Evolutionary conservation across 306 rosid species (phyloP), one percentile per base, ranked within the genome.

Genomic region (Quillaja saponaria): DNA sequence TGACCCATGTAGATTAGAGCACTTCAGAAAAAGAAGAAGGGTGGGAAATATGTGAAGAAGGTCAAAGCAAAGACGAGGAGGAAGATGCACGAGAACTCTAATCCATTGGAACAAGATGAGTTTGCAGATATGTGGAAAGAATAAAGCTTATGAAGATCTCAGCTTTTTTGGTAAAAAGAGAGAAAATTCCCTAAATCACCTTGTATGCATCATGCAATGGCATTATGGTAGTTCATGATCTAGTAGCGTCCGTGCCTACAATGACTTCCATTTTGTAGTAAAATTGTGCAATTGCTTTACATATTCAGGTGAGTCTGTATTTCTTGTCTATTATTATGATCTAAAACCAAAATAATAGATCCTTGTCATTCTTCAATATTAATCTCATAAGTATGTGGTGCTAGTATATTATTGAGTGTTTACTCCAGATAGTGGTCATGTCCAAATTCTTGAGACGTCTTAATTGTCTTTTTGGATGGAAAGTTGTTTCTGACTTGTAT

Each of bases 101-200:
- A 94, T 76, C 89, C 95, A 62, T 55, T 89, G 80, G 96, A 87
- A 77, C 95, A 84, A 10, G 86, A 94, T 70, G 97, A 94, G 73
- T 94, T 94, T 80, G 90, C 97, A 8, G 95, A 85, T 62, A 87
- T 94, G 97, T 94, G 99, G 99, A 85, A 84, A 80, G 91, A 83
- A 7, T 89, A 74, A 68, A 31, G 69, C 31, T 63, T 25, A 71
- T 58, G 8, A 55, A 35, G 21, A 11, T 38, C 58, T 18, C 3
- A 7, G 13, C 34, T 16, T 31, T 50, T 40, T 33, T 46, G 46
- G 53, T 63, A 16, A 13, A 7, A 42, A 12, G 69, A 18, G 13
- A 55, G 64, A 25, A 39, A 53, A 37, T 25, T 71, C 46, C 57
- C 3, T 17, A 17, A 40, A 25, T 66, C 66, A 8, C 66, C 66